Base-by-base conservation (phyloP, 495 filamentous ascomycete genomes). In the Xylaria grammica region DNA sequence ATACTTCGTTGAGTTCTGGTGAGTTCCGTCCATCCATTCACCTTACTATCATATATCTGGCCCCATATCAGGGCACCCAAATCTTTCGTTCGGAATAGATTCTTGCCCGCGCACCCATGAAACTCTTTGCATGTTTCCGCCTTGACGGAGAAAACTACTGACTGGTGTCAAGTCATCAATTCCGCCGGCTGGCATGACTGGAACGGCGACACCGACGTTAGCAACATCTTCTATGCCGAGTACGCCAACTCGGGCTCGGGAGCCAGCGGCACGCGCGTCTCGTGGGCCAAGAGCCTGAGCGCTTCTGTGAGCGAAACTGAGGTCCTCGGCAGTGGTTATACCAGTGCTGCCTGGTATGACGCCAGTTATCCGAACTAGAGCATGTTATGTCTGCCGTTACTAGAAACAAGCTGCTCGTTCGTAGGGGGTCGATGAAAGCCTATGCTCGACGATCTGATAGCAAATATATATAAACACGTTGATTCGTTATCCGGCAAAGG, bases 121-220 rank as follows among this genome's bases (percentile, higher is more conserved):
- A 56, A n/a, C 11, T 11, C 0, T 19, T 0, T n/a, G 15, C 2
- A 29, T 22, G 20, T 34, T 17, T 17, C 20, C 6, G 24, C 42
- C 22, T 17, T 34, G 36, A 11, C 8, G 55, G 20, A 26, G 26
- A 8, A 20, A 15, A 4, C 15, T 0, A n/a, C 34, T 24, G 5
- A 24, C 53, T 50, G 30, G 4, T 48, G 5, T 29, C 67, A 70
- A 29, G 83, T 89, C 19, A 83, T 91, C 65, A 88, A 89, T 67
- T 52, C 74, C 15, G 84, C 84, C 1, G 88, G 87, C 0, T 90
- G 89, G 89, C 72, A 68, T n/a, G 67, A 78, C 20, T 90, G 88
- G 88, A 80, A 77, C 45, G 75, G 77, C 15, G 73, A 79, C 34
- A 70, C 78, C 19, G 77, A 80, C 36, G 89, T 85, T 3, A 77